Evolutionary conservation across 2,329 filamentous ascomycete genomes (phyloP), one percentile per base, ranked within the genome.

Genomic region (Moelleriella libera): DNA sequence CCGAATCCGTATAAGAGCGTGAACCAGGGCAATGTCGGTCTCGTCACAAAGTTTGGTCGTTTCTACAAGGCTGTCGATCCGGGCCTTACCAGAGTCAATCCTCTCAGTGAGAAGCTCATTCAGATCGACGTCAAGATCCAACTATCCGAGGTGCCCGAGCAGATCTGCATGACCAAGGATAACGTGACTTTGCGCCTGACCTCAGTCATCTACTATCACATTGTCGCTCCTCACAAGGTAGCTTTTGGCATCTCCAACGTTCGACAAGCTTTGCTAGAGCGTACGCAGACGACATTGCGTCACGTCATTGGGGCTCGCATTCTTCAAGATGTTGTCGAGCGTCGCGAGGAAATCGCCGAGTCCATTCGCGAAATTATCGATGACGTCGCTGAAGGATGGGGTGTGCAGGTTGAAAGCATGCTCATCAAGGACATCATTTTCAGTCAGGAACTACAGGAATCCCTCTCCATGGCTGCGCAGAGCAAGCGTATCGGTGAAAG

Each of bases 391-490:
- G 72, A 79, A 9, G 88, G 87, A 51, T 98, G 92, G 92, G 92
- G 92, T 68, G 90, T 95, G 6, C 81, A 87, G 61, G 92, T 97
- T 49, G 92, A 97, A 74, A 89, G 83, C 60, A 98, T 98, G 90
- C 81, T 98, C 56, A 90, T 98, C 77, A 97, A 98, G 71, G 92
- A 98, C 67, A 94, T 98, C 62, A 85, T 97, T 63, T 98, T 98
- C 78, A 88, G 82, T 68, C 81, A 88, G 61, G 92, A 97, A 56
- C 76, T 98, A 43, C 92, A 98, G 68, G 90, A 97, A 60, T 92
- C 86, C 14, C 79, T 98, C 45, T 94, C 87, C 62, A 97, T 98
- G 92, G 92, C 92, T 40, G 92, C 92, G 4, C 92, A 98, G 76
- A 88, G 84, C 72, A 97, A 97, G 83, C 84, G 92, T 57, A 95